Base-by-base conservation (phyloP, 2,329 filamentous ascomycete species). In the Elsinoe ampelina region DNA sequence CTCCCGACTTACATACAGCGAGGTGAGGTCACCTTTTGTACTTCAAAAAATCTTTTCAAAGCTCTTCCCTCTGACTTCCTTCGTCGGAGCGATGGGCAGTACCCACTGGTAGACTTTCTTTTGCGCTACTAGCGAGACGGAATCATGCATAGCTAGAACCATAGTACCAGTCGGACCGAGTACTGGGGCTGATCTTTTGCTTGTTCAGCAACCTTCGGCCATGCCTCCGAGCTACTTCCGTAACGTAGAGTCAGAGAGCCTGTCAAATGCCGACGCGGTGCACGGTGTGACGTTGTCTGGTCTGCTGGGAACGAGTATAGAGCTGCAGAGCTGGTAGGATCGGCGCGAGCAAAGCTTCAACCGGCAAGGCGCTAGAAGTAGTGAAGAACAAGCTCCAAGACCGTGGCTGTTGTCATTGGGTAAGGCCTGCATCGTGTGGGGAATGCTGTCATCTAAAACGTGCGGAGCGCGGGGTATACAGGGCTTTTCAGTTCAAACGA, bases 311-410 rank as follows among this genome's bases (percentile, higher is more conserved):
- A 52, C 10, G 13, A 22, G 26, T n/a, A 32, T 36, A 30, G 38
- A 22, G 48, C 32, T 34, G 26, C 26, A 20, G 17, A 32, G 34
- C 15, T 19, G 32, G 17, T 10, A 35, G 20, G 48, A 52, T 52
- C 34, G 17, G 22, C 48, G 12, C 13, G 22, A 15, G 13, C 6
- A 38, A 38, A 10, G 48, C 34, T 38, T 12, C 8, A 15, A 38
- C 19, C 6, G 48, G 48, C 15, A 52, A 52, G 19, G 48, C 48
- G 48, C 48, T 52, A 52, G n/a, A 36, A 52, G 30, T 48, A 32
- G 20, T 12, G 22, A 32, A 12, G 43, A 48, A 32, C 43, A 48
- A 35, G 43, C 43, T 36, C 48, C n/a, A n/a, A n/a, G n/a, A n/a
- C n/a, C n/a, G n/a, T n/a, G n/a, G n/a, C n/a, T n/a, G 30, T n/a